Conservation (phyloP, 495 filamentous ascomycete species). For the Xylaria castorea region DNA sequence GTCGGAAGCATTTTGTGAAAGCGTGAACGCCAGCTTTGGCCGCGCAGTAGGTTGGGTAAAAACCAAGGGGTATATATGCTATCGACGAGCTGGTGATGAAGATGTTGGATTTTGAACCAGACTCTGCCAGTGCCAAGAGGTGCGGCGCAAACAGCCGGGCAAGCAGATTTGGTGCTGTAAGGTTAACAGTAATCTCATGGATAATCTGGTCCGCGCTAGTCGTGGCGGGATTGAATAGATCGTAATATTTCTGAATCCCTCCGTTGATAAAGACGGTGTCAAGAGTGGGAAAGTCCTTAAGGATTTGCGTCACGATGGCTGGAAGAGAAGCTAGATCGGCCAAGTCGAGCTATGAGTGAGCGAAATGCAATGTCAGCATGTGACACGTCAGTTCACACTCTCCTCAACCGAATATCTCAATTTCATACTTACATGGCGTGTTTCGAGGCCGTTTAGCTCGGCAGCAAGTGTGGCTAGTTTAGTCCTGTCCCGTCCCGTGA, state of each 20-base stretch:
- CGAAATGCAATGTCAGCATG: not conserved
- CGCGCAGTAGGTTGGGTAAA: conserved; percentile 47
- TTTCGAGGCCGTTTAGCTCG: not conserved
- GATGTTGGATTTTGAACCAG: conserved; percentile 18
- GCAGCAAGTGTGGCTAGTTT: not conserved
- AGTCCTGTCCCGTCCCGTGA: conserved; percentile 48
- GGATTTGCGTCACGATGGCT: conserved; percentile 33
- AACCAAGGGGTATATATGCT: conserved; percentile 42
- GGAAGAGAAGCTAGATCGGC: conserved; percentile 38
- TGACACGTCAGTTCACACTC: not conserved
- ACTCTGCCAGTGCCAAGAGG: conserved; percentile 26
- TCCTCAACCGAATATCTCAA: not conserved
- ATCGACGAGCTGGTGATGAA: conserved; percentile 43
- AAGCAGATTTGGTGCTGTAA: not conserved
- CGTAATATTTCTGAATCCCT: conserved; percentile 39
- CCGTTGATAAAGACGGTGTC: conserved; percentile 47
- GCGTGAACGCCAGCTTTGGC: conserved; percentile 45
- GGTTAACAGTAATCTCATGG: not conserved
- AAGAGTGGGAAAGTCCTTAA: conserved; percentile 40
- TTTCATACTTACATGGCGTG: not conserved
- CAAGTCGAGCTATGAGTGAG: not conserved
- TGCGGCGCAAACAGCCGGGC: not conserved
- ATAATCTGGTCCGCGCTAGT: conserved; percentile 26
- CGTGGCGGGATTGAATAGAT: conserved; percentile 35
- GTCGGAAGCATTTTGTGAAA: conserved; percentile 35